phyloP scores from a whole-genome alignment of 345 rosid species.

The Mallotus nudiflorus region DNA sequence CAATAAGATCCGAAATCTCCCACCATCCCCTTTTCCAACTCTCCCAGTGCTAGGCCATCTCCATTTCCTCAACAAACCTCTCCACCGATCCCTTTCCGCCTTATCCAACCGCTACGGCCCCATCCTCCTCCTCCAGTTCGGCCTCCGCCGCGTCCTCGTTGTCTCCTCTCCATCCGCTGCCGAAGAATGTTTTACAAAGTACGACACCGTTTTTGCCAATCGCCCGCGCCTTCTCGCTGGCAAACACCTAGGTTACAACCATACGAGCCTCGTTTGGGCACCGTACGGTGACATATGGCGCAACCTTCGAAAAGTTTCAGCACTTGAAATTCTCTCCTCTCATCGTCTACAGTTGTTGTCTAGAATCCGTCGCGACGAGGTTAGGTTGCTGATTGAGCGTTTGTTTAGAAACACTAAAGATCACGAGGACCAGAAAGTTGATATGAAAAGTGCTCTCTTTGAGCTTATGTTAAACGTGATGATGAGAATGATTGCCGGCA shows the following conservation, averaged over 20 bases:
- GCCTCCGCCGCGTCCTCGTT: neutral
- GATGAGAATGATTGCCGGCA: slow-evolving; percentile 8
- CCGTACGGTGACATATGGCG: slow-evolving; percentile 5
- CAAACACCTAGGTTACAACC: neutral
- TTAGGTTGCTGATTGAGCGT: neutral
- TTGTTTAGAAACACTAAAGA: neutral
- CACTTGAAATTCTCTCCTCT: neutral
- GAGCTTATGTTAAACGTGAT: slow-evolving; percentile 7
- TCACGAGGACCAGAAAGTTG: neutral
- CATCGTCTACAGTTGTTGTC: neutral
- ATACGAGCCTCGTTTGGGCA: slow-evolving; percentile 6
- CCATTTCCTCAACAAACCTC: slow-evolving; percentile 11
- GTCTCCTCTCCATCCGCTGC: slow-evolving; percentile 5
- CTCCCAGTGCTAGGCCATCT: slow-evolving; percentile 18
- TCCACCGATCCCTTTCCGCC: slow-evolving; percentile 15
- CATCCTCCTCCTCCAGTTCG: slow-evolving; percentile 1
- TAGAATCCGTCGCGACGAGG: neutral
- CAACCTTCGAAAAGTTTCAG: neutral
- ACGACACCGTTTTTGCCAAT: slow-evolving; percentile 9
- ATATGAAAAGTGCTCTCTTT: neutral
- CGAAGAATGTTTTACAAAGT: slow-evolving; percentile 8
- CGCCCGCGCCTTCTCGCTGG: slow-evolving; percentile 1
- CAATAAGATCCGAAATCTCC: slow-evolving; percentile 13
- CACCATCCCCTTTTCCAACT: neutral
- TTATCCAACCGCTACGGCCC: slow-evolving; percentile 9